A percentile compares a stretch with the other conserved stretches of the same genome.
phyloP scores from a whole-genome alignment of 2,329 filamentous ascomycete genomes.

The Aureobasidium sp. region DNA sequence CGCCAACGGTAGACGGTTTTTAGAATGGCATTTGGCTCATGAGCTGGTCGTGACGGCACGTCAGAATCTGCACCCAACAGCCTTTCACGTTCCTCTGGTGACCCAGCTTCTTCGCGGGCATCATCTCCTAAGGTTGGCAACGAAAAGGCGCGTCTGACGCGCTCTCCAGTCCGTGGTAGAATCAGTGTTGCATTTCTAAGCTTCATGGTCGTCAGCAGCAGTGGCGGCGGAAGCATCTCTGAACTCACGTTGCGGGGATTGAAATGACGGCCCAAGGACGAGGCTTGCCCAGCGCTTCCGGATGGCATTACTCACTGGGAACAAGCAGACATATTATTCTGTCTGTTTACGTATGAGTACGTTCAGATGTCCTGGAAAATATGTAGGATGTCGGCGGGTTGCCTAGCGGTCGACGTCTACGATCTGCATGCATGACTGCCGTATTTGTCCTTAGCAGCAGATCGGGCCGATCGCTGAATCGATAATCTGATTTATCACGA shows the following conservation, averaged over 20 bases:
- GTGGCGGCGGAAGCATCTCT: not conserved
- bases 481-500: not conserved
- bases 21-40: conserved; percentile 21
- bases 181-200: conserved; percentile 63
- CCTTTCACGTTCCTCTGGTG: not conserved
- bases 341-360: not conserved
- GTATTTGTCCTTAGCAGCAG: not conserved
- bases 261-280: conserved; percentile 12
- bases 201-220: conserved; percentile 2
- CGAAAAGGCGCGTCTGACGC: conserved; percentile 71
- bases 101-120: conserved; percentile 2
- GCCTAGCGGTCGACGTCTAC: not conserved
- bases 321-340: not conserved
- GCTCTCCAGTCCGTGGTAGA: conserved; percentile 77
- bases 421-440: not conserved
- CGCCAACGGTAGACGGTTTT: conserved; percentile 32
- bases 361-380: not conserved
- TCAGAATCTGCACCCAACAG: conserved; percentile 5
- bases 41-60: not conserved
- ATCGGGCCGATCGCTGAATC: not conserved
- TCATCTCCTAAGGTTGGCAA: conserved; percentile 38
- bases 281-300: conserved; percentile 1
- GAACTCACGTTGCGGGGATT: conserved; percentile 11
- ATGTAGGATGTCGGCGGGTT: not conserved
- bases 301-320: conserved; percentile 4